Conservation (phyloP, 2,329 filamentous ascomycete species). For the Colletotrichum sp. region DNA sequence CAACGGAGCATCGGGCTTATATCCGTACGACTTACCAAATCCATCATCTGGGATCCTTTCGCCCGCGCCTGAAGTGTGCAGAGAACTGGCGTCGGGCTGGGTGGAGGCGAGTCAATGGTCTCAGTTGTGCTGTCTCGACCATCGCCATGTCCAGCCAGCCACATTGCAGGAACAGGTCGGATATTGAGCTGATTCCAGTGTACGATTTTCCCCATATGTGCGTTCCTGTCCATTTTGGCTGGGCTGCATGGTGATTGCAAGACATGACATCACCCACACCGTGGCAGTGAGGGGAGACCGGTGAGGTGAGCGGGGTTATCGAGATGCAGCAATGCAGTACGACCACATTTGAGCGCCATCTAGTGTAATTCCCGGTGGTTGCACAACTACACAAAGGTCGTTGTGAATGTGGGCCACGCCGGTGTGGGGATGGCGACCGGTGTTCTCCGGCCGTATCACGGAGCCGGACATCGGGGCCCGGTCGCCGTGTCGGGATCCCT, state of each 20-base stretch:
- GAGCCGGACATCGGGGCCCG: background rate
- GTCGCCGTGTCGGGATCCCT: background rate
- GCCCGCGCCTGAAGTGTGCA: background rate
- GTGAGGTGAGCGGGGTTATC: background rate
- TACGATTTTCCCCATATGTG: background rate
- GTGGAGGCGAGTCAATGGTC: background rate
- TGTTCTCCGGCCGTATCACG: background rate
- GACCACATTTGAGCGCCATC: background rate
- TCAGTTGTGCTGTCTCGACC: background rate
- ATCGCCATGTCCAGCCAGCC: background rate
- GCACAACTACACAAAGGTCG: background rate
- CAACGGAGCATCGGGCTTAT: background rate
- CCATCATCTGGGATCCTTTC: background rate
- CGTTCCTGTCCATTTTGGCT: background rate
- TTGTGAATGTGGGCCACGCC: background rate
- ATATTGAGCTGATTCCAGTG: background rate
- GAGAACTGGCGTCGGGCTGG: background rate
- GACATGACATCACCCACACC: background rate
- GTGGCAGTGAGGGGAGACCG: background rate
- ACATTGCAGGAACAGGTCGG: background rate
- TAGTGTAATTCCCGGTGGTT: background rate
- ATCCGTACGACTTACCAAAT: background rate
- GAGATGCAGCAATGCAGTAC: background rate
- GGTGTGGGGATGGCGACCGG: rapidly evolving
- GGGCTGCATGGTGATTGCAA: background rate